Conservation (phyloP, 83 land plant species). For the Picea engelmannii region DNA sequence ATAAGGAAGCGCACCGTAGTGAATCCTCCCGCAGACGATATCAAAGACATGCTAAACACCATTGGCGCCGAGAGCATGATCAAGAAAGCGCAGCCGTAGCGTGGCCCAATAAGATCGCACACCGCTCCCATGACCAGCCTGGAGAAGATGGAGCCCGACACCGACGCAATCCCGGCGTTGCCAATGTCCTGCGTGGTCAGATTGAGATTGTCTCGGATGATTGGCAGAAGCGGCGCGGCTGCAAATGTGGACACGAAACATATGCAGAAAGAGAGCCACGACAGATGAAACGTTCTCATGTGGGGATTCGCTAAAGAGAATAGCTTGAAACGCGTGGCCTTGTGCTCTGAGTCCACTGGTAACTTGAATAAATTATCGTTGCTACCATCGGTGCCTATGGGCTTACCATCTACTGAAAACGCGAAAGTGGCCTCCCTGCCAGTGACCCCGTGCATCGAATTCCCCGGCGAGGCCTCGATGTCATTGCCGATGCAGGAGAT, state of each 20-base stretch:
- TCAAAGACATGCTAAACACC: conserved; percentile 74
- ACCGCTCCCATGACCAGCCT: conserved; percentile 68
- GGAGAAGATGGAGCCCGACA: conserved; percentile 67
- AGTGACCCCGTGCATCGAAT: conserved; percentile 63
- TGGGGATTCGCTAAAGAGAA: conserved; percentile 58
- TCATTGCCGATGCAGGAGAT: neutral
- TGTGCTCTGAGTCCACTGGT: conserved; percentile 70
- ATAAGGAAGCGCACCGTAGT: conserved; percentile 63
- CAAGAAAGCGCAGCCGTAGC: conserved; percentile 64
- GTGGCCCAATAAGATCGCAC: conserved; percentile 69
- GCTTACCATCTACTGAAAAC: too few species aligned
- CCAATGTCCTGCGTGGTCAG: conserved; percentile 59
- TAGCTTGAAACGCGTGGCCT: conserved; percentile 48
- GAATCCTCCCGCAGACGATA: conserved; percentile 56
- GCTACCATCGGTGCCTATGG: too few species aligned
- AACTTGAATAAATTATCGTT: conserved; percentile 1
- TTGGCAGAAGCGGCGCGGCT: conserved; percentile 70
- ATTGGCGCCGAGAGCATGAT: conserved; percentile 70
- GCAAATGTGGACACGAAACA: conserved; percentile 78
- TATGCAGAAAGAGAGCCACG: conserved; percentile 75
- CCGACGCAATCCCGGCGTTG: conserved; percentile 68
- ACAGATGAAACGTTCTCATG: conserved; percentile 74
- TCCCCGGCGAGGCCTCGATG: conserved; percentile 42
- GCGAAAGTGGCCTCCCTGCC: conserved; percentile 33
- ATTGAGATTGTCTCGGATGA: conserved; percentile 68